A percentile compares a stretch with the other conserved stretches of the same genome.
Conservation (phyloP, 129 eudicot species). For the Solidago caesia region DNA sequence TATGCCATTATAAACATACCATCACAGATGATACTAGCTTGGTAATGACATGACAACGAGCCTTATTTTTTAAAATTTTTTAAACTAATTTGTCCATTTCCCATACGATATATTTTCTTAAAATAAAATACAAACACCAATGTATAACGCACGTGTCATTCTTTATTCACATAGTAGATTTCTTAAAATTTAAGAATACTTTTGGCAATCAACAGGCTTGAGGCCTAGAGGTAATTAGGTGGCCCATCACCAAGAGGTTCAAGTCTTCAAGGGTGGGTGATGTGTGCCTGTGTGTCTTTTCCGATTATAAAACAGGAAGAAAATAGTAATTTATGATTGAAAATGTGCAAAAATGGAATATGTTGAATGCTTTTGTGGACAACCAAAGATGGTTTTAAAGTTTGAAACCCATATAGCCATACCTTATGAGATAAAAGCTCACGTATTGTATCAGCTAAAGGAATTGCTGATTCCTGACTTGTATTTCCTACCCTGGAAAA, state of each 20-base stretch:
- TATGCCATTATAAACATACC: neutral
- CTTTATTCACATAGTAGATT: neutral
- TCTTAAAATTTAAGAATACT: too few species aligned
- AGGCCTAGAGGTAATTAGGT: too few species aligned
- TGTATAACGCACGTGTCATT: neutral
- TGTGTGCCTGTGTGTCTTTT: too few species aligned
- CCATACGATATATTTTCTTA: neutral
- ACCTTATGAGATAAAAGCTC: slow-evolving; percentile 73
- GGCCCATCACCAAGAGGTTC: too few species aligned
- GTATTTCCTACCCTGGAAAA: slow-evolving; percentile 47
- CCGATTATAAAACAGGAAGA: neutral
- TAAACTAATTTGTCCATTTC: neutral
- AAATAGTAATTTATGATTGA: neutral
- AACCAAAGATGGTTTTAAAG: neutral
- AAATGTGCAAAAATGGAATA: neutral
- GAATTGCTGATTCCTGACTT: slow-evolving; percentile 48
- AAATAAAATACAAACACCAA: neutral
- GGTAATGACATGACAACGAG: neutral
- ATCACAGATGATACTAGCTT: neutral
- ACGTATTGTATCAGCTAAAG: slow-evolving; percentile 60
- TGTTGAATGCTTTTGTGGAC: neutral
- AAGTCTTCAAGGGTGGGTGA: too few species aligned
- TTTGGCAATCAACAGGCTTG: too few species aligned
- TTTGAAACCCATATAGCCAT: slow-evolving; percentile 35
- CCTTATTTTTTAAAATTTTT: neutral